These are phyloP conservation scores for Plantago ovata DNA, from an alignment of 257 asterid species.

Conservation along the genomic window DNA sequence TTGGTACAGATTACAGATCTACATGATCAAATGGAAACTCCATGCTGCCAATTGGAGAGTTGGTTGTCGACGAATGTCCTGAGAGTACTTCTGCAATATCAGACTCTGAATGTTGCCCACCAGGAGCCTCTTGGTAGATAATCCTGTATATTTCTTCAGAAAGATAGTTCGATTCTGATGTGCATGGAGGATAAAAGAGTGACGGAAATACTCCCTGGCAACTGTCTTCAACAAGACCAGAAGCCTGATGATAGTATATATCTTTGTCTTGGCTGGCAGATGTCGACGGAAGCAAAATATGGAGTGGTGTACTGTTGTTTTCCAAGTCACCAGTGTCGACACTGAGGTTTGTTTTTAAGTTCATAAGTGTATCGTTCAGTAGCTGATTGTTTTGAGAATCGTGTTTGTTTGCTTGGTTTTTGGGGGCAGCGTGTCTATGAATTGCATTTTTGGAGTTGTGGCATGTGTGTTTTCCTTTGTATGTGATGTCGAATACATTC, in stretches of 20 bases:
- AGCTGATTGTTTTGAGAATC: background rate
- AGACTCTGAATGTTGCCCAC: slow-evolving; percentile 9
- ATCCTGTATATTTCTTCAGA: background rate
- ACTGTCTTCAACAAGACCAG: background rate
- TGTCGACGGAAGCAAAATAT: background rate
- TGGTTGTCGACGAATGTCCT: slow-evolving; percentile 2
- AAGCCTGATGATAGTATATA: background rate
- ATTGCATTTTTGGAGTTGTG: slow-evolving; percentile 3
- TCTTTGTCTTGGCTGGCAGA: slow-evolving; percentile 3
- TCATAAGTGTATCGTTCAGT: background rate
- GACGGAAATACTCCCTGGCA: background rate
- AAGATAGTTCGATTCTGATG: slow-evolving; percentile 5
- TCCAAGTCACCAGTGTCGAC: slow-evolving; percentile 4
- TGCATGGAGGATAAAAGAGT: background rate
- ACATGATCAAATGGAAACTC: slow-evolving; percentile 5
- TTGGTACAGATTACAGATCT: background rate
- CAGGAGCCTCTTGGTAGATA: background rate
- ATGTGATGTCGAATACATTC: slow-evolving; percentile 26
- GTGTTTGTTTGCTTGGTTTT: slow-evolving; percentile 1
- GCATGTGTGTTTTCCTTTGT: slow-evolving; percentile 44
- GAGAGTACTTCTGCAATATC: slow-evolving; percentile 6
- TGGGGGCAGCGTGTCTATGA: background rate
- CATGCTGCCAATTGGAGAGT: slow-evolving; percentile 7
- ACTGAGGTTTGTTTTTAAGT: slow-evolving; percentile 5
- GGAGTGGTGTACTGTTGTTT: background rate